Evolutionary conservation across 192 early-diverging fungal genomes (phyloP), one percentile per base, ranked within the genome.

Genomic region (Lunasporangiospora selenospora): DNA sequence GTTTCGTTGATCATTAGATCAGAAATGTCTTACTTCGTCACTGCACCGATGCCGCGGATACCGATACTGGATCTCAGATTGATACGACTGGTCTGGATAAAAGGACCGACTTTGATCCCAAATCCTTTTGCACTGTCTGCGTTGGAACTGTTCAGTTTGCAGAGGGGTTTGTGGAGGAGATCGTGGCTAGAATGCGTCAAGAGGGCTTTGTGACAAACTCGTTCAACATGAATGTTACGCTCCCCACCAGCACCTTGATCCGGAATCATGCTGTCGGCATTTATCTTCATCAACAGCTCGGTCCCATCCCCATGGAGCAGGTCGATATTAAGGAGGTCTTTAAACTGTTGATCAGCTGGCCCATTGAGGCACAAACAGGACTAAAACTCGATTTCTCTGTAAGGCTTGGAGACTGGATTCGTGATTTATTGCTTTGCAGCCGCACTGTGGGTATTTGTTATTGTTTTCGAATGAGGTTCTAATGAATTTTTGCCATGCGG

Each of bases 271-370:
- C 78, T 0, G 16, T 80, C 5, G 24, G 23, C 1, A 41, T 84
- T 15, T 77, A 78, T 37, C 53, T 66, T 27, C 34, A 57, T 16
- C n/a, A 67, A 9, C 40, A 64, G 8, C 54, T 79, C 13, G 19
- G 47, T 11, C n/a, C 31, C 15, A 39, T 51, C 3, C 65, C 59
- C 1, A 42, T 42, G 3, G 42, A 40, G 4, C 53, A 65, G 3
- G 45, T 77, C 6, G 85, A 89, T 31, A 80, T 85, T 42, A 92
- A 90, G 42, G 87, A 92, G 45, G 58, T 83, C 36, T 80, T 89
- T 7, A 81, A 77, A 49, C 40, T 62, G 15, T 21, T 89, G 16
- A 50, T 87, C 30, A 57, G 67, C 1, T 61, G 80, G 52, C 52
- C 59, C 0, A 58, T 87, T 9, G 69, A 58, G 26, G 21, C 39